Evolutionary conservation across 345 rosid species (phyloP), one percentile per base, ranked within the genome.

Genomic region (Crucihimalaya himalaica): DNA sequence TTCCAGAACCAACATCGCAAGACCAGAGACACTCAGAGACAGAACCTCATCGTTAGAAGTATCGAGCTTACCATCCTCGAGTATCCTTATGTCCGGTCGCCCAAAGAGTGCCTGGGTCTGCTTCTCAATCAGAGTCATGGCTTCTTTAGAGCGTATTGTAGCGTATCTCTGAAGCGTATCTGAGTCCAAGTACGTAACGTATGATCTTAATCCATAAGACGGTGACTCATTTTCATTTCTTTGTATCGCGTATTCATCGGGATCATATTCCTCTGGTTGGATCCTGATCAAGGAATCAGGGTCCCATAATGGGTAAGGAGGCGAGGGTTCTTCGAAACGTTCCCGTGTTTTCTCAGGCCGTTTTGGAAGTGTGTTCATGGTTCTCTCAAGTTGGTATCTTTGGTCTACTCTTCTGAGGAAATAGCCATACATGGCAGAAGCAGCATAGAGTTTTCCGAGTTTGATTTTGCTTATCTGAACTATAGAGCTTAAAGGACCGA

Each of bases 121-220:
- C 83, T 84, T 94, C 72, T 94, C 97, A 3, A 89, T 88, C 76
- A 89, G 76, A 6, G 89, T 83, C 66, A 88, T 85, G 5, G 97
- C 95, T 77, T 94, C 97, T 78, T 88, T 89, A 20, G 98, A 94
- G 73, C 98, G 82, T 79, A 91, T 84, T 11, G 91, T 94, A 1
- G 95, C 96, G 2, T 94, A 91, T 83, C 91, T 86, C 85, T 94
- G 95, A 70, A 91, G 93, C 11, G 98, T 89, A 79, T 88, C 98
- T 0, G 86, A 84, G 76, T 94, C 95, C 83, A 94, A 78, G 73
- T 94, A 83, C 82, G 86, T 88, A 16, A 94, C 97, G 13, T 91
- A 94, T 2, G 95, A 85, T 73, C 93, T 85, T 61, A 89, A 81
- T 69, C 87, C 86, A 51, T 78, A 83, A 42, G 83, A 57, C 54